Evolutionary conservation across 768 basidiomycete genomes (phyloP), one percentile per base, ranked within the genome.

Genomic region (Clathrus columnatus): DNA sequence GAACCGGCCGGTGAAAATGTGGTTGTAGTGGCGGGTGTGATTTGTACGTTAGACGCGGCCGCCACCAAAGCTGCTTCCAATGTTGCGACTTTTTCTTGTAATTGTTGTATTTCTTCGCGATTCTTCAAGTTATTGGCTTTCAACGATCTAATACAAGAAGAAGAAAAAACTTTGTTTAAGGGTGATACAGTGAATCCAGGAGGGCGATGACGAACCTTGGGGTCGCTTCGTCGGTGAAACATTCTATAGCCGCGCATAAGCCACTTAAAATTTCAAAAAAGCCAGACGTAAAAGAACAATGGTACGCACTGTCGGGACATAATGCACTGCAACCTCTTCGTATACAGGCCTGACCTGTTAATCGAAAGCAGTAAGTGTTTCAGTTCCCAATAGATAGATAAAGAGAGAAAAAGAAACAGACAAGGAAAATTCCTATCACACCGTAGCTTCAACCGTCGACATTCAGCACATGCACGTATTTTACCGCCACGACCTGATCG

Each of bases 151-250:
- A n/a, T 4, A 36, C 36, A 36, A 8, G 7, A 36, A 36, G 36
- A 36, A 2, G 23, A 17, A 14, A 21, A 4, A 4, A 52, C n/a
- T 10, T 41, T 52, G 20, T 24, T 21, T 10, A 43, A 52, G 16
- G 7, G n/a, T 24, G 18, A 28, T 4, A 47, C 46, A 41, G 21
- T 52, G 23, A 7, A 23, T 21, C 16, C 17, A 10, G 18, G 7
- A 17, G 21, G 36, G n/a, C 44, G 41, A 20, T 28, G 14, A 47
- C 46, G 20, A 16, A 47, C 51, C 51, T 53, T 11, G 51, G 51
- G 10, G 51, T 53, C 21, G 51, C 41, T 53, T 53, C 43, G 10
- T 53, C 51, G 2, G 51, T 53, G 43, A 53, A 53, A 42, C 51
- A 53, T 53, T 53, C 51, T 53, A 23, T n/a, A 23, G 24, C 5